These are phyloP conservation scores for Pseudozyma flocculosa DNA, from an alignment of 1,284 basidiomycete genomes.

Conservation along the genomic window DNA sequence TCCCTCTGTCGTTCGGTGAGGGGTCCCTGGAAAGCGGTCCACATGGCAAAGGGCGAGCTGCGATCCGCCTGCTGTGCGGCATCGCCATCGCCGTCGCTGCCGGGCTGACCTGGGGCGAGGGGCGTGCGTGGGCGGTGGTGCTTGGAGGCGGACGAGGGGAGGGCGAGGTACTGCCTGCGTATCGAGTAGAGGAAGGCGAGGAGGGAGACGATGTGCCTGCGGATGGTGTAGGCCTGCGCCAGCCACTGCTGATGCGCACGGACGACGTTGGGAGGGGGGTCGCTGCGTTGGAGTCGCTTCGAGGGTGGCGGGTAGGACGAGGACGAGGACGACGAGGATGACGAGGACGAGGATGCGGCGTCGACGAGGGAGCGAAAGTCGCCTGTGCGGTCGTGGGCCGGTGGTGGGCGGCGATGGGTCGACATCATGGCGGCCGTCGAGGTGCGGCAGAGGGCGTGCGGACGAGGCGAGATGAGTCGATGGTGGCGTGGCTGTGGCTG, in stretches of 20 bases:
- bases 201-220: slow-evolving; percentile 31
- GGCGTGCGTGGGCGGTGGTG: slow-evolving; percentile 12
- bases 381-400: slow-evolving; percentile 12
- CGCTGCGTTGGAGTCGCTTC: slow-evolving; percentile 15
- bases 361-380: slow-evolving; percentile 25
- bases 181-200: slow-evolving; percentile 39
- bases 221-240: slow-evolving; percentile 30
- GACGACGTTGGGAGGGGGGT: slow-evolving; percentile 28
- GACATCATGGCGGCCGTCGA: too few species aligned
- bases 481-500: too few species aligned
- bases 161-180: slow-evolving; percentile 37
- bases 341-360: slow-evolving; percentile 13
- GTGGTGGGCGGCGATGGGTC: too few species aligned
- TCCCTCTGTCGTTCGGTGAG: slow-evolving; percentile 82
- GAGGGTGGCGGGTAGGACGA: slow-evolving; percentile 13
- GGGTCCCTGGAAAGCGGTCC: slow-evolving; percentile 64
- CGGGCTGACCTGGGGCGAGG: too few species aligned
- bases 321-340: slow-evolving; percentile 10
- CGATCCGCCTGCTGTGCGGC: slow-evolving; percentile 11
- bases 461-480: too few species aligned
- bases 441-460: too few species aligned
- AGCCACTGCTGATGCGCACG: slow-evolving; percentile 33
- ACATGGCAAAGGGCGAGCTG: slow-evolving; percentile 34
- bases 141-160: slow-evolving; percentile 16
- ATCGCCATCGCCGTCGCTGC: too few species aligned